A percentile compares a stretch with the other conserved stretches of the same genome.
These are phyloP conservation scores for Claviceps sp. DNA, from an alignment of 2,329 filamentous ascomycete genomes.

Conservation along the genomic window DNA sequence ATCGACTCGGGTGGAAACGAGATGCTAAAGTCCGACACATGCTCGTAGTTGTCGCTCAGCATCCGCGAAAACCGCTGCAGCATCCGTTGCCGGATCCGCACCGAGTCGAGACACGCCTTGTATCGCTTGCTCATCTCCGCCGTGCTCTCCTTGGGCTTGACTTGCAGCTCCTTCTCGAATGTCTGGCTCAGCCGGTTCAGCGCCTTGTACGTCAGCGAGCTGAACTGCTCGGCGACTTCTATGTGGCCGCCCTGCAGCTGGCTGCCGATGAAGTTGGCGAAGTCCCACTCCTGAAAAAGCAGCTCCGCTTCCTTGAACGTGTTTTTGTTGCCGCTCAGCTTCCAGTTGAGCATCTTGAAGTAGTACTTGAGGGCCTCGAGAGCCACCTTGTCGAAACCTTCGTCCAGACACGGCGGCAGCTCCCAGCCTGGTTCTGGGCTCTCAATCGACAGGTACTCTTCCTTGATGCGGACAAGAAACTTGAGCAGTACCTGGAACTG, in stretches of 20 bases:
- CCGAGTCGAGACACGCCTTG: constrained; percentile 88
- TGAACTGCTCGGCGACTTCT: constrained; percentile 96
- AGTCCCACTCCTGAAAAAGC: constrained; percentile 94
- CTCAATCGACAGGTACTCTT: constrained; percentile 72
- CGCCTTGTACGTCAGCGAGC: constrained; percentile 83
- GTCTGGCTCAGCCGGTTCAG: constrained; percentile 76
- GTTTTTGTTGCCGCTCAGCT: constrained; percentile 93
- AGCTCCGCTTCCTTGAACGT: constrained; percentile 98
- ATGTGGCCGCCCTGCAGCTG: constrained; percentile 89
- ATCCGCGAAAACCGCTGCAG: constrained; percentile 89
- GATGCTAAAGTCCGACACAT: constrained; percentile 89
- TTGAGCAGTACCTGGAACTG: constrained; percentile 91
- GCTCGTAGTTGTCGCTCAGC: constrained; percentile 87
- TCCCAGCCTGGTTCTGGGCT: constrained; percentile 89
- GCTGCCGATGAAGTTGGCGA: constrained; percentile 84
- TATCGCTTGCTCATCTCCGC: constrained; percentile 93
- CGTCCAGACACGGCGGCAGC: constrained; percentile 87
- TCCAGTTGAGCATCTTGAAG: constrained; percentile 98
- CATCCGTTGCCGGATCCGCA: constrained; percentile 90
- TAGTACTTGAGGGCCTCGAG: constrained; percentile 93
- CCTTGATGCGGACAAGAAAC: constrained; percentile 84
- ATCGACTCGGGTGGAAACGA: constrained; percentile 54
- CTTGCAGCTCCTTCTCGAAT: constrained; percentile 82
- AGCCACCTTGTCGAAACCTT: constrained; percentile 85
- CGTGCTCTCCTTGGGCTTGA: constrained; percentile 69